A percentile compares a stretch with the other conserved stretches of the same genome.
Conservation (phyloP, 2,329 filamentous ascomycete species). For the Ophidiomyces ophidiicola region DNA sequence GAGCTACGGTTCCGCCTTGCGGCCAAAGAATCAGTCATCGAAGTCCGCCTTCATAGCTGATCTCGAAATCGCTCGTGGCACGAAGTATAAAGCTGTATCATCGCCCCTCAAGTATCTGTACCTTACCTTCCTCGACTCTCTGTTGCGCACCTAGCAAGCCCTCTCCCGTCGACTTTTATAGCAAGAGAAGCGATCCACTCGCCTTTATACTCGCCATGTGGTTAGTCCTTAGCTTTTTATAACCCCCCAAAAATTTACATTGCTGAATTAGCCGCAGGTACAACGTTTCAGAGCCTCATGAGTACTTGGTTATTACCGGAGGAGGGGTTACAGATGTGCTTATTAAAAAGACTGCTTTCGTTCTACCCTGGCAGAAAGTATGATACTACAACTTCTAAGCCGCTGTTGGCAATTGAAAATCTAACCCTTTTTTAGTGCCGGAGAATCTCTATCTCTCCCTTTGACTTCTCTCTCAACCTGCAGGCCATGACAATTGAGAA, state of each 20-base stretch:
- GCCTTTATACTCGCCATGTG: too few relatives aligned
- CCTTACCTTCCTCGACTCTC: too few relatives aligned
- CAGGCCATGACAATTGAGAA: slow-evolving; percentile 88
- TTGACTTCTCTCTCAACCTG: slow-evolving; percentile 70
- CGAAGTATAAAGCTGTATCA: too few relatives aligned
- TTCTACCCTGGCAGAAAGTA: slow-evolving; percentile 56
- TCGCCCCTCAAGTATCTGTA: too few relatives aligned
- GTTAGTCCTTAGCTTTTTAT: slow-evolving; percentile 11
- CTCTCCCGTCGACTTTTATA: too few relatives aligned
- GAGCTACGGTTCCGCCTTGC: too few relatives aligned
- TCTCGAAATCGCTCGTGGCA: too few relatives aligned
- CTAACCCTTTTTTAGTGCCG: slow-evolving; percentile 18
- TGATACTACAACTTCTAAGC: neutral
- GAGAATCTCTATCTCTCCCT: slow-evolving; percentile 35
- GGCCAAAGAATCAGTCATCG: too few relatives aligned
- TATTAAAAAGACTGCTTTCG: slow-evolving; percentile 65
- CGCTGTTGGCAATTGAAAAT: neutral
- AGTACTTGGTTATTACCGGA: slow-evolving; percentile 81
- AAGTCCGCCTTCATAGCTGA: too few relatives aligned
- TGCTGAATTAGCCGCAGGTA: slow-evolving; percentile 38
- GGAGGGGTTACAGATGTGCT: slow-evolving; percentile 60
- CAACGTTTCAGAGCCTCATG: slow-evolving; percentile 59
- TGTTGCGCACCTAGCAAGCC: too few relatives aligned
- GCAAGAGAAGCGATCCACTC: too few relatives aligned
- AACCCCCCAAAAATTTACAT: neutral